Evolutionary conservation across 75 land plant genomes (phyloP), one percentile per base, ranked within the genome.

Genomic region (Larix kaempferi): DNA sequence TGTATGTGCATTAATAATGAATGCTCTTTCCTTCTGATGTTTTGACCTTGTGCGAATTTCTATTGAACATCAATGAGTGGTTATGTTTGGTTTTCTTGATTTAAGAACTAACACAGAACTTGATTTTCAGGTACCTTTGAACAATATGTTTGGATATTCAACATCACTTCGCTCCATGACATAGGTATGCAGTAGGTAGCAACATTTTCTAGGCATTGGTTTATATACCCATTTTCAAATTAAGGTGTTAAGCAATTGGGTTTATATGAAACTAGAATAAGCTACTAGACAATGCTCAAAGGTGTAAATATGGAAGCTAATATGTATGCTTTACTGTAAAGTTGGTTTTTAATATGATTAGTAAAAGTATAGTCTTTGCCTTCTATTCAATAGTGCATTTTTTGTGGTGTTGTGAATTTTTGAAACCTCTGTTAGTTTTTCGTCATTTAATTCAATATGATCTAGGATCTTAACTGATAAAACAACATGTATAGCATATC

Each of bases 61-160:
- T 35, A n/a, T 55, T 15, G 12, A 76, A 29, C 12, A n/a, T 76
- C 16, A 22, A 26, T 19, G 26, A 55, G 33, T 76, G 25, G 23
- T 76, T 55, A 25, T 0, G 33, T 60, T 56, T 59, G 56, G 1
- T 57, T 78, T 33, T n/a, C 11, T 69, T 69, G 54, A 54, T 69
- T 69, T 12, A 0, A 12, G 49, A n/a, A 54, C 52, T 69, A 69
- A 69, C 41, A 19, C 11, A 39, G 14, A 69, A 41, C 41, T 16
- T 69, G 73, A n/a, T 1, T 83, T 86, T 22, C 88, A 97, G 99
- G 98, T 98, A 8, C 99, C 99, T 41, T 74, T 98, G 60, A 98
- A 93, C 87, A 98, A 95, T 61, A 98, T 98, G 99, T 98, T 98
- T 88, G 99, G 99, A n/a, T 98, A 98, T 73, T 98, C 99, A 14